Conservation (phyloP, 2,329 filamentous ascomycete species). For the Setomelanomma holmii region DNA sequence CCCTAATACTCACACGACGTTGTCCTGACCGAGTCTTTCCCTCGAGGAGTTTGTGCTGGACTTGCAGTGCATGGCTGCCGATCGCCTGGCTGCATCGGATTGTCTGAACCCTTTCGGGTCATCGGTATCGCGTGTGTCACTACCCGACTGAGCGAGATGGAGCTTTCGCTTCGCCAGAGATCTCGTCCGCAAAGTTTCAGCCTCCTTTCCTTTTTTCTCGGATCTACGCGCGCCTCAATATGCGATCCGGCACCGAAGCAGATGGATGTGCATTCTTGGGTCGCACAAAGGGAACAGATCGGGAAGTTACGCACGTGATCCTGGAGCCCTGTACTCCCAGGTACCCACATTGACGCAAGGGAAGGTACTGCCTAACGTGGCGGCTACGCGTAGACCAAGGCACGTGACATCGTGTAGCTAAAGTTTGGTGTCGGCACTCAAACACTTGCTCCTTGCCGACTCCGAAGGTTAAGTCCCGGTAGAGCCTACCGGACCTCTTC, state of each 20-base stretch:
- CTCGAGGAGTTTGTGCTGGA: background rate
- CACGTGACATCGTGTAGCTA: too few species aligned
- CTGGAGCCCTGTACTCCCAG: too few species aligned
- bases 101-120: background rate
- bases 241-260: too few species aligned
- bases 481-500: too few species aligned
- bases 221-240: background rate
- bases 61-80: background rate
- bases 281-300: background rate
- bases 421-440: too few species aligned
- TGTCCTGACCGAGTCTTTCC: background rate
- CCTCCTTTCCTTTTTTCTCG: background rate
- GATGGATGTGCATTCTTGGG: background rate
- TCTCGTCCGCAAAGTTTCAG: background rate
- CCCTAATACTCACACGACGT: background rate
- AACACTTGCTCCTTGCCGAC: too few species aligned
- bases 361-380: too few species aligned
- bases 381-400: too few species aligned
- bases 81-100: background rate
- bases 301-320: too few species aligned
- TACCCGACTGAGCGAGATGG: background rate
- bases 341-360: too few species aligned
- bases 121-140: background rate
- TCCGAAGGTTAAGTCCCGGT: too few species aligned
- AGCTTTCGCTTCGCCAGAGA: background rate